Conservation (phyloP, 148 eudicot genomes). For the Rhododendron mucronatum region DNA sequence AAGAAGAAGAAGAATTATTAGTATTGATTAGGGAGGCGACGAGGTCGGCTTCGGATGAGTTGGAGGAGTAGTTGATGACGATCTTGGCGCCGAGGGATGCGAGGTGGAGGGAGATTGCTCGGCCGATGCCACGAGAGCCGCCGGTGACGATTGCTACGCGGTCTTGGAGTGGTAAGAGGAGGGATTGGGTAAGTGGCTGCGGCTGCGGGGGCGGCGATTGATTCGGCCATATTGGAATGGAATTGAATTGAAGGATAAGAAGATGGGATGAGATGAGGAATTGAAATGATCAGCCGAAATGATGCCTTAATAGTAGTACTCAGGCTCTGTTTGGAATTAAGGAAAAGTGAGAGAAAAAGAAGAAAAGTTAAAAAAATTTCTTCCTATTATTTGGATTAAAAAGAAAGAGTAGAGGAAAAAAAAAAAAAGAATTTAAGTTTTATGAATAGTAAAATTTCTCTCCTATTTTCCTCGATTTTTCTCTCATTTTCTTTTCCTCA, state of each 20-base stretch:
- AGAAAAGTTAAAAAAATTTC: no score
- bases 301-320: neutral
- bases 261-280: neutral
- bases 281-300: neutral
- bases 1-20: neutral
- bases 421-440: no score
- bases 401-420: no score
- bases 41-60: conserved; percentile 25
- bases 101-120: conserved; percentile 35
- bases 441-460: no score
- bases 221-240: neutral
- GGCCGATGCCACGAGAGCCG: conserved; percentile 43
- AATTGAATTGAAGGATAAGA: neutral
- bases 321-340: no score
- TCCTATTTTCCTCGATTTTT: no score
- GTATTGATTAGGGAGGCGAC: conserved; percentile 22
- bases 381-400: no score
- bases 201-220: neutral
- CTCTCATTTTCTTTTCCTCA: no score
- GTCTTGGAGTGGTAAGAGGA: conserved; percentile 25
- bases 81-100: conserved; percentile 40
- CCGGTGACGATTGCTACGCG: conserved; percentile 52
- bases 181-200: neutral
- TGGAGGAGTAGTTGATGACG: conserved; percentile 40
- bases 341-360: no score